phyloP scores from a whole-genome alignment of 331 rosid genomes.

The Ulmus americana region DNA sequence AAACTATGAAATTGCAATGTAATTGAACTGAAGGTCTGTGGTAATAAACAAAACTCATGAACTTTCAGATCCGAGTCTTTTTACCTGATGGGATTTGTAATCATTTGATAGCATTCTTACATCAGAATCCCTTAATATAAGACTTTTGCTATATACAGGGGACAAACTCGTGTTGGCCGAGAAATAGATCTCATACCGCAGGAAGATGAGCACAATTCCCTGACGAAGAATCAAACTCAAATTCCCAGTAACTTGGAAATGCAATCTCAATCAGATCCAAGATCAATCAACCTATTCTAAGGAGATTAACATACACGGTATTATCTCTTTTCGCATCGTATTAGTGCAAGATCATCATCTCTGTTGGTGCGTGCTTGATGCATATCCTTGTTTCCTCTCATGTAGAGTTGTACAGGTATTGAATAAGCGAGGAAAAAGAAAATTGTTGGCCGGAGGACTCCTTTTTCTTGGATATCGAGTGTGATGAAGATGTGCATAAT shows the following conservation, averaged over 20 bases:
- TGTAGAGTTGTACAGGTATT: slow-evolving; percentile 7
- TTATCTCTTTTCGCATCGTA: slow-evolving; percentile 10
- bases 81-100: not conserved
- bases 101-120: not conserved
- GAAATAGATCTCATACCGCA: slow-evolving; percentile 35
- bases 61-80: not conserved
- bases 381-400: slow-evolving; percentile 12
- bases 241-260: slow-evolving; percentile 26
- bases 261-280: slow-evolving; percentile 26
- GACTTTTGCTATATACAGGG: slow-evolving; percentile 42
- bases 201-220: slow-evolving; percentile 42
- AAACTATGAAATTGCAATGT: not conserved
- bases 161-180: slow-evolving; percentile 76
- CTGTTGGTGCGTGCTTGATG: slow-evolving; percentile 3
- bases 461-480: slow-evolving; percentile 3
- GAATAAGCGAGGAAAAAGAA: slow-evolving; percentile 11
- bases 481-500: not conserved
- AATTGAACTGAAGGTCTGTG: not conserved
- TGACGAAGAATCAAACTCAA: slow-evolving; percentile 19
- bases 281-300: slow-evolving; percentile 27
- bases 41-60: no score
- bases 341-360: slow-evolving; percentile 12
- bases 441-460: not conserved
- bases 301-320: slow-evolving; percentile 38
- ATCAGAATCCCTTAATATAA: slow-evolving; percentile 7